phyloP scores from a whole-genome alignment of 2,329 filamentous ascomycete genomes.

The Verticillium nubilum region DNA sequence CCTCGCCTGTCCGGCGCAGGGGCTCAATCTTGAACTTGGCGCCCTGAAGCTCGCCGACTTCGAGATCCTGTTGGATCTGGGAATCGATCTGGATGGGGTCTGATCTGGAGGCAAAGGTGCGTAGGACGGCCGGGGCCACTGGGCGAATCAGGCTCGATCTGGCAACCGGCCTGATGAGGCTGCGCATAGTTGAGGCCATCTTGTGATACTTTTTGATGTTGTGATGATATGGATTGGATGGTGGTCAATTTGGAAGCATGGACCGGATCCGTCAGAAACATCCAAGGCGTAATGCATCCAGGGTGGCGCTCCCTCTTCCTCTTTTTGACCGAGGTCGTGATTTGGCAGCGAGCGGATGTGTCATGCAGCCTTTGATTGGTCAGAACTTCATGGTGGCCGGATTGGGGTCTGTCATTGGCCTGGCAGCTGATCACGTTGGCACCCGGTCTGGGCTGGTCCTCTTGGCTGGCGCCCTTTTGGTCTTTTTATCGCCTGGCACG shows the following conservation, averaged over 20 bases:
- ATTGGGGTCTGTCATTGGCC: not conserved
- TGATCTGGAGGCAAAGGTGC: not conserved
- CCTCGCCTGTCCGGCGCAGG: conserved; percentile 78
- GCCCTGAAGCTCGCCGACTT: conserved; percentile 82
- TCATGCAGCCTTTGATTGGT: not conserved
- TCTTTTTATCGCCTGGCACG: too few relatives aligned
- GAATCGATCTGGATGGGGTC: conserved; percentile 7
- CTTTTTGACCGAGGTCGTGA: not conserved
- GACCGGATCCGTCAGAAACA: too few relatives aligned
- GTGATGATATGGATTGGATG: too few relatives aligned
- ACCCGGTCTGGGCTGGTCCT: too few relatives aligned
- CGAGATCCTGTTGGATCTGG: conserved; percentile 49
- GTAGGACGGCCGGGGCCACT: not conserved
- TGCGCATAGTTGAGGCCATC: not conserved
- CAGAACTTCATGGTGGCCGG: not conserved
- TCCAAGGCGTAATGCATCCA: not conserved
- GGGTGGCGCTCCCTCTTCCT: not conserved
- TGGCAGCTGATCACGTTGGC: not conserved
- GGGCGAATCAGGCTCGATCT: not conserved
- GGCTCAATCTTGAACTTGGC: conserved; percentile 85
- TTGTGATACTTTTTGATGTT: not conserved
- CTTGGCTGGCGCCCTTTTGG: too few relatives aligned
- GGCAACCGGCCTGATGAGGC: not conserved
- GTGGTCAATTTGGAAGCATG: too few relatives aligned
- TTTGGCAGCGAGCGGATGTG: not conserved